A percentile compares a stretch with the other conserved stretches of the same genome.
phyloP scores from a whole-genome alignment of 1,139 yeast genomes.

The Blastobotrys malaysiensis region DNA sequence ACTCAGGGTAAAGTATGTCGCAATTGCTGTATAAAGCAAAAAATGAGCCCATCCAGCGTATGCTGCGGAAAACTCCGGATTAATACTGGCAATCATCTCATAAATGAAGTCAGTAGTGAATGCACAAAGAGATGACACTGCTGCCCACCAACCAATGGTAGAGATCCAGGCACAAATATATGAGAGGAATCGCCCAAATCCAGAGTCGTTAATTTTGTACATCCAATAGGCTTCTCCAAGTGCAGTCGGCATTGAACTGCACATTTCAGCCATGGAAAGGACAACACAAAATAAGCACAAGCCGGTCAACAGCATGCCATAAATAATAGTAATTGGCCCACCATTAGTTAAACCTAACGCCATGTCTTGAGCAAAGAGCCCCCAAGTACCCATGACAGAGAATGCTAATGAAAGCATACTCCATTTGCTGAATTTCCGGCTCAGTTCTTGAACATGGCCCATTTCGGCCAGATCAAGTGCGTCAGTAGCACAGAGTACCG shows the following conservation, averaged over 20 bases:
- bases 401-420: conserved; percentile 19
- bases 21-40: conserved; percentile 15
- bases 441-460: conserved; percentile 17
- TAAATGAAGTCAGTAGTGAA: conserved; percentile 20
- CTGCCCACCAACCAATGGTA: conserved; percentile 21
- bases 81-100: conserved; percentile 15
- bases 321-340: conserved; percentile 23
- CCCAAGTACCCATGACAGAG: conserved; percentile 19
- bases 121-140: conserved; percentile 20
- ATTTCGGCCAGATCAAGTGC: conserved; percentile 15
- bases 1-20: conserved; percentile 18
- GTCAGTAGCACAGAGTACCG: background rate
- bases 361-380: conserved; percentile 20
- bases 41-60: conserved; percentile 15
- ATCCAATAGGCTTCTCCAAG: conserved; percentile 19
- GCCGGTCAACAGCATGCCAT: conserved; percentile 23
- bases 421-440: conserved; percentile 16
- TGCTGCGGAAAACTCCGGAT: conserved; percentile 15
- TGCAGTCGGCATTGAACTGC: conserved; percentile 19
- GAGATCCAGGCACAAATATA: conserved; percentile 21
- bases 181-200: conserved; percentile 16
- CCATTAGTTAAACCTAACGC: conserved; percentile 24
- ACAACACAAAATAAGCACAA: conserved; percentile 24
- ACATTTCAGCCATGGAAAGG: conserved; percentile 25
- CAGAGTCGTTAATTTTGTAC: conserved; percentile 14